Evolutionary conservation across 1,284 basidiomycete species (phyloP), one percentile per base, ranked within the genome.

Genomic region (Sporisorium graminicola): DNA sequence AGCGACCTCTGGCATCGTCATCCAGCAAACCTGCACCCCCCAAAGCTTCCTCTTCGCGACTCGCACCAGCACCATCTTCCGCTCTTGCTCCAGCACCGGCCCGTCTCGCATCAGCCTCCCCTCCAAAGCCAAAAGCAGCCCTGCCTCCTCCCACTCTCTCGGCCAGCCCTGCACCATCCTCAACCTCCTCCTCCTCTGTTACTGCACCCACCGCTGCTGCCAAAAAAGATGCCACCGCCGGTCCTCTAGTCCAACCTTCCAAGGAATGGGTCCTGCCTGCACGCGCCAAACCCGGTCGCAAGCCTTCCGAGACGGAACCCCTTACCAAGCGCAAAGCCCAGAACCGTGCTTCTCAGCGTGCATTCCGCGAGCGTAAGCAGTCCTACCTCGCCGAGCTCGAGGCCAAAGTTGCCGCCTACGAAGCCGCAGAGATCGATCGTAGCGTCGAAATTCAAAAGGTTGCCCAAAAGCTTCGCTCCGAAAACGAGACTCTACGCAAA

Each of bases 311-410:
- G 43, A 73, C 76, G 4, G 81, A 83, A 47, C 83, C 82, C 0
- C 74, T 79, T 22, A 85, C 84, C 10, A 85, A 85, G 55, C 83
- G 84, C 47, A 83, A 85, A 60, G 80, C 82, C 1, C 82, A 83
- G 51, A 83, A 83, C 40, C 70, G 82, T 7, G 82, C 82, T 13
- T 79, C 77, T 26, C 82, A 83, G 50, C 67, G 82, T 10, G 82
- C 82, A 9, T 83, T 83, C 42, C 71, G 82, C 44, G 82, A 83
- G 51, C 69, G 80, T 37, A 80, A 79, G 52, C 82, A 83, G 35
- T 70, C 67, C 37, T 79, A 83, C 35, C 67, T 83, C 40, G 60
- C 77, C 12, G 68, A 77, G 5, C 63, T 83, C 27, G 82, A 83
- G 31, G 79, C 77, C 26, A 83, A 83, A 47, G 70, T 83, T n/a